Base-by-base conservation (phyloP, 1,139 yeast species). In the Geotrichum histeridarum region DNA sequence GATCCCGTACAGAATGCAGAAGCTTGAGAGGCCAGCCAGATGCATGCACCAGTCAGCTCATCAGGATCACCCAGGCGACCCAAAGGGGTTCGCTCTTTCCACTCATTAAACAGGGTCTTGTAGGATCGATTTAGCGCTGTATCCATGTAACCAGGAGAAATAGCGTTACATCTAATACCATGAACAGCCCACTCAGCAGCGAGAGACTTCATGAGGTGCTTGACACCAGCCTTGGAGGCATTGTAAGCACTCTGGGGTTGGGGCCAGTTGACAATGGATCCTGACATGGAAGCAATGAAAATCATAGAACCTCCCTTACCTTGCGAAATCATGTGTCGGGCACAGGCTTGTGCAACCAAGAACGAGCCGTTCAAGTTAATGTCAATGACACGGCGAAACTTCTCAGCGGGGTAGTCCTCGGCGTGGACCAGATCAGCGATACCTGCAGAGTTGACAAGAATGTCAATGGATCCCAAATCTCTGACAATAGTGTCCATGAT, bases 371-470 rank as follows among this genome's bases (percentile, higher is more conserved):
- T 79, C 35, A 86, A 80, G 70, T 86, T 86, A 63, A 86, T 91
- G 68, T 83, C 83, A 75, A 86, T 75, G 53, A 86, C 80, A 35
- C 82, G 77, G 64, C 87, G 86, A 61, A 90, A 89, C 71, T 84
- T 86, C 59, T 75, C 74, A 31, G 90, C 79, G 8, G 93, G 89
- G 71, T 86, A 85, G 60, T 84, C 87, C 69, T 85, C 91, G 50
- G 94, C 93, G 49, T 88, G 85, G 70, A 79, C 84, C 66, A 85
- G 81, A 68, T 85, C 91, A 67, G 89, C 86, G 67, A 86, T 86
- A 48, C 94, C 90, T 42, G 94, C 91, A 50, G 86, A 75, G 74
- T 86, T 84, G 63, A 85, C 79, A 61, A 85, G 77, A 57, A 84
- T 72, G 65, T 82, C 82, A 45, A 87, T 81, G 57, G 81, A 75